Conservation (phyloP, 768 basidiomycete genomes). For the Lentinus tigrinus region DNA sequence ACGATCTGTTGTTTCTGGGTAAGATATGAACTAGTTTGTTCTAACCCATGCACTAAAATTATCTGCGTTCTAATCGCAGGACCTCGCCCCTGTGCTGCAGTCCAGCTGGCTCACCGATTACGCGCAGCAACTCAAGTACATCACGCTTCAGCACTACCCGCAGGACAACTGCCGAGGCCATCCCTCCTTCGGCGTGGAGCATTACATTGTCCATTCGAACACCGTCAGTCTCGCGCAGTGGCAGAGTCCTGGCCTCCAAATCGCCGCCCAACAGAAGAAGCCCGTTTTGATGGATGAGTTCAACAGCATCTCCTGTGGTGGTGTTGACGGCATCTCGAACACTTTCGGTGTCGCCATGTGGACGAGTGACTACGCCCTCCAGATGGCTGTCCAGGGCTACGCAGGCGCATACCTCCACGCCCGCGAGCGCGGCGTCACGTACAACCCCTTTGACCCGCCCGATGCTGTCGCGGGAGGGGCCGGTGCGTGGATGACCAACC, state of each 20-base stretch:
- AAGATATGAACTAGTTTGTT: slow-evolving; percentile 1
- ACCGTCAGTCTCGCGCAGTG: slow-evolving; percentile 42
- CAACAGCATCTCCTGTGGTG: slow-evolving; percentile 54
- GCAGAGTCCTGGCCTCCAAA: slow-evolving; percentile 43
- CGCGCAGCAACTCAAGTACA: slow-evolving; percentile 43
- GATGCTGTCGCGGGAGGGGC: slow-evolving; percentile 25
- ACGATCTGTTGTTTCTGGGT: slow-evolving; percentile 56
- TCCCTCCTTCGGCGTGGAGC: slow-evolving; percentile 38
- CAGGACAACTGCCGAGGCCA: slow-evolving; percentile 41
- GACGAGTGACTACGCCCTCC: slow-evolving; percentile 53
- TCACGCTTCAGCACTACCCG: slow-evolving; percentile 53
- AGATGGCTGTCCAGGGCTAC: slow-evolving; percentile 49
- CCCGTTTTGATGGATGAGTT: slow-evolving; percentile 52
- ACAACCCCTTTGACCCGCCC: slow-evolving; percentile 50
- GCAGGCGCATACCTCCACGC: slow-evolving; percentile 52
- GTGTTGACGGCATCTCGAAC: slow-evolving; percentile 47
- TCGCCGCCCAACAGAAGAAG: slow-evolving; percentile 32
- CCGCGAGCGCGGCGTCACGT: slow-evolving; percentile 50
- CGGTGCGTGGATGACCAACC: slow-evolving; percentile 46
- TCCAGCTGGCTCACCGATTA: slow-evolving; percentile 42
- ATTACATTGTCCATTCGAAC: slow-evolving; percentile 47
- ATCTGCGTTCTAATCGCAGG: slow-evolving; percentile 26
- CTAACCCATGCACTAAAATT: neutral
- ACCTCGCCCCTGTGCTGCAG: slow-evolving; percentile 42
- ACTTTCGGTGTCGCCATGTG: slow-evolving; percentile 52